Base-by-base conservation (phyloP, 768 basidiomycete species). In the Hygrocybe coccinea region DNA sequence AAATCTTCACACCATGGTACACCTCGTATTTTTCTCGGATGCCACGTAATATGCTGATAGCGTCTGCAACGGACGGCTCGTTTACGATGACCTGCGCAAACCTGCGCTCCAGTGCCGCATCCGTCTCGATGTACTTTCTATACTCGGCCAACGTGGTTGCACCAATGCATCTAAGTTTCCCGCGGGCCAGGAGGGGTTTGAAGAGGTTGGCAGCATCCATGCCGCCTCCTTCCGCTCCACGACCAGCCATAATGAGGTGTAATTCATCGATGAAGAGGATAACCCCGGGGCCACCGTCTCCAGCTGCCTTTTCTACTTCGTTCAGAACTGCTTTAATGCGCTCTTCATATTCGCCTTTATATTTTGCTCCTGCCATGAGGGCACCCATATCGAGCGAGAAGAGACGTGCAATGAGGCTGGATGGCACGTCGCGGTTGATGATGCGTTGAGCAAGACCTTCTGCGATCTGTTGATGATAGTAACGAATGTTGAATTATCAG, bases 301-400 rank as follows among this genome's bases (percentile, higher is more conserved):
- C 84, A 0, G 85, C 75, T 0, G 88, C 81, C 71, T 95, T 94
- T 70, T 97, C 95, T 58, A 97, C 86, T 72, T 98, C 95, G 68
- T 87, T 85, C 55, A 99, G 73, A 53, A 97, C 91, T 10, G 86
- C 74, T 69, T 97, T 97, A 73, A 97, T 85, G 38, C 95, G 88
- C 68, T 97, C 95, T 72, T 97, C 95, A 70, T 94, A 99, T 72
- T 97, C 93, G 48, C 88, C 95, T 67, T 94, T 95, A 76, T 92
- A 94, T 67, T 88, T 88, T 17, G 89, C 89, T 38, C 89, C 89
- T 11, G 92, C 92, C 89, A 93, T 93, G 53, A 98, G 80, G 1
- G 94, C 91, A 59, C 95, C 95, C 88, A 97, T 90, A 67, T 97
- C 95, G 33, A 98, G 79, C 5, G 91, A 87, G 68, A 81, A 93